Evolutionary conservation across 805 yeast genomes (phyloP), one percentile per base, ranked within the genome.

Genomic region (Candida xiaguanensis): DNA sequence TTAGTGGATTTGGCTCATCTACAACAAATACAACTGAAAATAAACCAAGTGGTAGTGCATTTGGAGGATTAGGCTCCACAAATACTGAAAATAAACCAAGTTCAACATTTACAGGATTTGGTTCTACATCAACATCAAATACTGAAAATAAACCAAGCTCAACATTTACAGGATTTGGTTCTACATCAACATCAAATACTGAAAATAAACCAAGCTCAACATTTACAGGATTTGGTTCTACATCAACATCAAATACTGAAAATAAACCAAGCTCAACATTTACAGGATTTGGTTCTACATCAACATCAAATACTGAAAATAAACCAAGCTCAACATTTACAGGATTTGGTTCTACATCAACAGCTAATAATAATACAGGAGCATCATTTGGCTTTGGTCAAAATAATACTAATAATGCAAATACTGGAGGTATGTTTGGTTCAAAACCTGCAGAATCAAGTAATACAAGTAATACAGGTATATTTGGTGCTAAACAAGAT

Each of bases 401-500:
- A 13, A 28, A 14, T 4, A 15, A 28, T 16, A 28, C 7, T 24
- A 16, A 35, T 14, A 34, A 15, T 24, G 18, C 31, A 19, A 23
- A 35, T 19, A 18, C 28, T 12, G 48, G 45, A 20, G 46, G 45
- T 24, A 38, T 46, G 8, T 52, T 49, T 40, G 54, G 51, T 8
- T 37, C 36, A 26, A 16, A 36, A 16, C 50, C 53, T 13, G 60
- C 46, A 19, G 52, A 42, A n/a, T 26, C 30, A 8, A 20, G 13
- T 13, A 24, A 20, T 23, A 20, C 51, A 49, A 17, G 40, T 37
- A 22, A 44, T 8, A 53, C 42, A 6, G 46, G 59, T 12, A 55
- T 59, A 7, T 48, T 64, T 33, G 48, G 53, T 13, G 35, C 48
- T 6, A 50, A 44, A 31, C 44, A 48, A 16, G 48, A 24, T 22